A percentile compares a stretch with the other conserved stretches of the same genome.
Conservation (phyloP, 306 rosid species). For the Inga laurina region DNA sequence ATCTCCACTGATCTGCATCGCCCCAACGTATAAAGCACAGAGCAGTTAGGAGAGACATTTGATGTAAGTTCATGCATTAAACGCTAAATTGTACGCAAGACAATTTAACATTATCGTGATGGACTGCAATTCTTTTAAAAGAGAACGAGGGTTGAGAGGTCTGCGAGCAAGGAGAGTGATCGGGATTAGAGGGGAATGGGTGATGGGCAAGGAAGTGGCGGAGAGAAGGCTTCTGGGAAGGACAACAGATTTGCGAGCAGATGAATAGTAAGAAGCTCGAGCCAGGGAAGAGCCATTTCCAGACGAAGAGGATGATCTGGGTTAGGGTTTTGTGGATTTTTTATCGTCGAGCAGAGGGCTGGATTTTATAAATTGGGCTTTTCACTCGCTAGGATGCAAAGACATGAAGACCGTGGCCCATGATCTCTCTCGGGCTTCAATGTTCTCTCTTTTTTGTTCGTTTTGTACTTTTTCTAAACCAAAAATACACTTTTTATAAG, state of each 20-base stretch:
- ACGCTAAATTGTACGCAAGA: slow-evolving; percentile 27
- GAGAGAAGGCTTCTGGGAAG: slow-evolving; percentile 34
- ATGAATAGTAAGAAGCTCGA: slow-evolving; percentile 42
- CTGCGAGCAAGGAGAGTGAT: slow-evolving; percentile 41
- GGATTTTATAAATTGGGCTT: neutral
- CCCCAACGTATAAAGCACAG: slow-evolving; percentile 40
- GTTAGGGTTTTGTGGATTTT: neutral
- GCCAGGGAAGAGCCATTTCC: slow-evolving; percentile 60
- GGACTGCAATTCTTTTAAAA: slow-evolving; percentile 13
- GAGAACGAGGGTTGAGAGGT: slow-evolving; percentile 49
- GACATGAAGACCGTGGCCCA: neutral
- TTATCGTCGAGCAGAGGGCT: neutral
- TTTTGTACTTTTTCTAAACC: too few relatives aligned
- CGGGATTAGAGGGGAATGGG: slow-evolving; percentile 43
- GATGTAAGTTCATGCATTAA: slow-evolving; percentile 43
- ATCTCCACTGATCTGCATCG: slow-evolving; percentile 53
- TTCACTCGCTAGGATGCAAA: neutral
- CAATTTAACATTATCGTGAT: slow-evolving; percentile 47
- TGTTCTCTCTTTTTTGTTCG: neutral
- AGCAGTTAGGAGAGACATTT: slow-evolving; percentile 54
- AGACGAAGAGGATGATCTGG: neutral
- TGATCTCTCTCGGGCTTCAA: neutral
- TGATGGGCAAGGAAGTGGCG: slow-evolving; percentile 21
- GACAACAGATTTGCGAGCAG: slow-evolving; percentile 37
- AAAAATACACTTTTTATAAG: too few relatives aligned